Evolutionary conservation across 768 basidiomycete genomes (phyloP), one percentile per base, ranked within the genome.

Genomic region (Dacryopinax primogenitus): DNA sequence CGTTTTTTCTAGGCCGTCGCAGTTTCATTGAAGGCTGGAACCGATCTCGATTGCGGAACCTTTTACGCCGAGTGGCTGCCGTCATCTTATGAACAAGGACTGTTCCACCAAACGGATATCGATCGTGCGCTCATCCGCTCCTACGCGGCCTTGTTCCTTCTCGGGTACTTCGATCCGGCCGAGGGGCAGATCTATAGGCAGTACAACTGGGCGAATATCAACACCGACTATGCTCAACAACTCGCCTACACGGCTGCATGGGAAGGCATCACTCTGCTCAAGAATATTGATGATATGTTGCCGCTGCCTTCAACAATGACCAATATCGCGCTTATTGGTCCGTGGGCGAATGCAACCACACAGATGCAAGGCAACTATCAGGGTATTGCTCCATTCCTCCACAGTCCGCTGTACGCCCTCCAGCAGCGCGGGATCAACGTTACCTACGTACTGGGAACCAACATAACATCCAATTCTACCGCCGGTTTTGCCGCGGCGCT

Each of bases 291-390:
- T 65, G 81, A 80, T 15, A 79, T 78, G 4, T 75, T 87, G 1
- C 86, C 85, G 1, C 74, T 86, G 44, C 74, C 77, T 23, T 69
- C 70, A 0, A 75, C 73, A 0, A 72, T 79, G 65, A 81, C 78
- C 64, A 81, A 76, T 7, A 71, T 87, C 18, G 84, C 83, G 7
- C 70, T 86, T 41, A 77, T 86, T 63, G 85, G 86, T 0, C 83
- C 83, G 1, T 83, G 78, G 77, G 81, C 78, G 2, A 81, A 82
- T 68, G 82, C 82, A 3, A 84, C 83, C 0, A 77, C 70, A 4
- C 76, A 79, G 66, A 78, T 84, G 80, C 83, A 84, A 66, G 83
- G 83, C 18, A 84, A 83, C 71, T 84, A 85, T 70, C 67, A 75
- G 36, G 84, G 84, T 32, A 70, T 74, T 26, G 81, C 83, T 1